Percentiles rank a stretch among this genome's conserved stretches.
phyloP scores from a whole-genome alignment of 768 basidiomycete genomes.

The Panaeolus papilionaceus region DNA sequence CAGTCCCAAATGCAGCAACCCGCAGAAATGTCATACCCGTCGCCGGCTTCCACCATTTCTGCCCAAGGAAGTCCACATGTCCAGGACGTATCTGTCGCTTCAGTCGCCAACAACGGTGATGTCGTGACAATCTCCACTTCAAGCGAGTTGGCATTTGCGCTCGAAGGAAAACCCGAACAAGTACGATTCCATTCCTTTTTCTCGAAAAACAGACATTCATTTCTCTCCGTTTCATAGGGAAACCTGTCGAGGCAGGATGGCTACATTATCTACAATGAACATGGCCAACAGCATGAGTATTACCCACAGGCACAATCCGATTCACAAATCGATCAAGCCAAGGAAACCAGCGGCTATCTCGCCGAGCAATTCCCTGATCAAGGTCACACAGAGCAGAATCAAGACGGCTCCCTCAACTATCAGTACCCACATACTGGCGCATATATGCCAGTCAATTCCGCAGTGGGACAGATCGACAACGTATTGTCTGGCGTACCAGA shows the following conservation, averaged over 20 bases:
- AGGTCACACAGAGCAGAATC: not conserved
- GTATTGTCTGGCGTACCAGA: slow-evolving; percentile 4
- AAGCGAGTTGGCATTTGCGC: slow-evolving; percentile 36
- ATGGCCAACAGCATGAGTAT: not conserved
- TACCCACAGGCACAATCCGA: slow-evolving; percentile 5
- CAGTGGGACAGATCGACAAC: not conserved
- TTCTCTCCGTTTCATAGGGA: not conserved
- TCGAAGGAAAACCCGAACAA: slow-evolving; percentile 28
- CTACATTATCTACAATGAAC: not conserved
- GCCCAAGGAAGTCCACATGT: slow-evolving; percentile 29
- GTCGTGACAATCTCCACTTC: slow-evolving; percentile 31
- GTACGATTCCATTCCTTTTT: not conserved
- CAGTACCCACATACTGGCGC: not conserved
- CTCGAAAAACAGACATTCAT: not conserved
- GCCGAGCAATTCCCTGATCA: slow-evolving; percentile 1
- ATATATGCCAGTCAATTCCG: not conserved
- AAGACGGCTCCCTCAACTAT: not conserved
- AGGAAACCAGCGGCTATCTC: slow-evolving; percentile 1
- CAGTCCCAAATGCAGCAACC: slow-evolving; percentile 22
- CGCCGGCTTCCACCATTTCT: slow-evolving; percentile 32
- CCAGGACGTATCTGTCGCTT: slow-evolving; percentile 26
- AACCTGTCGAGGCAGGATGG: not conserved
- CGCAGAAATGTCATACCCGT: slow-evolving; percentile 27
- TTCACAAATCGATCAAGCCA: slow-evolving; percentile 1
- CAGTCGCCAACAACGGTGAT: slow-evolving; percentile 13